phyloP scores from a whole-genome alignment of 2,329 filamentous ascomycete species.

The Pezicula carpinea region DNA sequence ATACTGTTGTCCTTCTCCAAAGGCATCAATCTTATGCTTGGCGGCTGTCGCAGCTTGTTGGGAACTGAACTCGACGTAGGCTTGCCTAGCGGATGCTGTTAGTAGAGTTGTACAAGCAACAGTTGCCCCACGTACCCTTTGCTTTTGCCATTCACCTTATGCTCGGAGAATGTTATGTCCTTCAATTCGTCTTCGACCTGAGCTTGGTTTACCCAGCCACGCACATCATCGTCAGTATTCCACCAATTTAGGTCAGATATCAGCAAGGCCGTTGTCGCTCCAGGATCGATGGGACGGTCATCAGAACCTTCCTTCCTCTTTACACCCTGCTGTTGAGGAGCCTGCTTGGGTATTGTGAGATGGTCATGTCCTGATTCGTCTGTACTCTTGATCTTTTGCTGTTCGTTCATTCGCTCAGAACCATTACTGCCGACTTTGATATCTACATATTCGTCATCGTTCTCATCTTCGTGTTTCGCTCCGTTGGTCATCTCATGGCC shows the following conservation, averaged over 20 bases:
- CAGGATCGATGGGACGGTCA: slow-evolving; percentile 52
- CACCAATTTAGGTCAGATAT: slow-evolving; percentile 94
- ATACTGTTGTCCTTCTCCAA: slow-evolving; percentile 44
- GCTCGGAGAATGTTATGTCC: slow-evolving; percentile 94
- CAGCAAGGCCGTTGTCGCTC: slow-evolving; percentile 67
- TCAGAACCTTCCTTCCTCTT: slow-evolving; percentile 59
- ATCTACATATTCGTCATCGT: slow-evolving; percentile 36
- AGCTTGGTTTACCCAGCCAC: slow-evolving; percentile 78
- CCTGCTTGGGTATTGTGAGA: slow-evolving; percentile 31
- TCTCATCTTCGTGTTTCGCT: slow-evolving; percentile 27
- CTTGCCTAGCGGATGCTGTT: slow-evolving; percentile 45
- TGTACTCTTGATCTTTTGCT: slow-evolving; percentile 39
- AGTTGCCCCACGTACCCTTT: slow-evolving; percentile 70
- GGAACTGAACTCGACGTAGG: slow-evolving; percentile 79
- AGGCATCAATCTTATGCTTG: slow-evolving; percentile 74
- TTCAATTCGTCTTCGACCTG: slow-evolving; percentile 79
- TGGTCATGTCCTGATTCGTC: slow-evolving; percentile 31
- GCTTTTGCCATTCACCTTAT: slow-evolving; percentile 98
- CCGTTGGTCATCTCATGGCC: slow-evolving; percentile 17
- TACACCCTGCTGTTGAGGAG: slow-evolving; percentile 46
- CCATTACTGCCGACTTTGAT: slow-evolving; percentile 37
- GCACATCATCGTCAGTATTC: slow-evolving; percentile 92
- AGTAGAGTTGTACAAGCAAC: background rate
- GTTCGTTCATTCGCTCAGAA: slow-evolving; percentile 24
- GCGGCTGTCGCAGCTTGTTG: slow-evolving; percentile 80